Conservation (phyloP, 2,329 filamentous ascomycete genomes). For the Westerdykella ornata region DNA sequence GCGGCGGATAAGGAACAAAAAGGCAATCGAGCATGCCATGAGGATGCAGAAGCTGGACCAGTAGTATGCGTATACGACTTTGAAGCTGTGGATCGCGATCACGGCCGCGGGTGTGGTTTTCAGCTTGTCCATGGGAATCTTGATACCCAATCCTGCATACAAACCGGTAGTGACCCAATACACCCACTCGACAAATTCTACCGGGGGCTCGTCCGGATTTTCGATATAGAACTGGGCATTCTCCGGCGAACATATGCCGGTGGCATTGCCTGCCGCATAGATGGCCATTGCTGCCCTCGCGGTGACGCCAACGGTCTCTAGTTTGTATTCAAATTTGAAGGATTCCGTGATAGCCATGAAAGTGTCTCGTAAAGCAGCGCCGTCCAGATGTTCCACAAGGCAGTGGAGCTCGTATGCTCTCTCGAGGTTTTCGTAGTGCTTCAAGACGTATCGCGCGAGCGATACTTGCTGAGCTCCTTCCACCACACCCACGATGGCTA, state of each 20-base stretch:
- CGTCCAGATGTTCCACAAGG: slow-evolving; percentile 22
- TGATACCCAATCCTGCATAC: slow-evolving; percentile 31
- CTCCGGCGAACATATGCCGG: slow-evolving; percentile 24
- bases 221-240: slow-evolving; percentile 13
- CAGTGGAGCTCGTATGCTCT: slow-evolving; percentile 38
- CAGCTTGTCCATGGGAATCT: slow-evolving; percentile 25
- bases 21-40: slow-evolving; percentile 32
- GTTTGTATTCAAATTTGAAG: slow-evolving; percentile 27
- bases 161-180: slow-evolving; percentile 24
- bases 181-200: slow-evolving; percentile 16
- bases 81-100: slow-evolving; percentile 26
- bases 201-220: slow-evolving; percentile 10
- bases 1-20: slow-evolving; percentile 37
- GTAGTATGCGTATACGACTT: slow-evolving; percentile 35
- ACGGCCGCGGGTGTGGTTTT: slow-evolving; percentile 18
- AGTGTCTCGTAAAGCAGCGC: slow-evolving; percentile 22
- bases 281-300: slow-evolving; percentile 9
- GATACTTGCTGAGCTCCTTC: slow-evolving; percentile 56
- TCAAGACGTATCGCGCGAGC: slow-evolving; percentile 42
- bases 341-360: slow-evolving; percentile 21
- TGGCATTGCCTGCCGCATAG: slow-evolving; percentile 24
- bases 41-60: slow-evolving; percentile 35
- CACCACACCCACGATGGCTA: slow-evolving; percentile 57
- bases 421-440: slow-evolving; percentile 39
- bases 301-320: slow-evolving; percentile 20